Evolutionary conservation across 495 filamentous ascomycete genomes (phyloP).

Genomic region (Tuber melanosporum): DNA sequence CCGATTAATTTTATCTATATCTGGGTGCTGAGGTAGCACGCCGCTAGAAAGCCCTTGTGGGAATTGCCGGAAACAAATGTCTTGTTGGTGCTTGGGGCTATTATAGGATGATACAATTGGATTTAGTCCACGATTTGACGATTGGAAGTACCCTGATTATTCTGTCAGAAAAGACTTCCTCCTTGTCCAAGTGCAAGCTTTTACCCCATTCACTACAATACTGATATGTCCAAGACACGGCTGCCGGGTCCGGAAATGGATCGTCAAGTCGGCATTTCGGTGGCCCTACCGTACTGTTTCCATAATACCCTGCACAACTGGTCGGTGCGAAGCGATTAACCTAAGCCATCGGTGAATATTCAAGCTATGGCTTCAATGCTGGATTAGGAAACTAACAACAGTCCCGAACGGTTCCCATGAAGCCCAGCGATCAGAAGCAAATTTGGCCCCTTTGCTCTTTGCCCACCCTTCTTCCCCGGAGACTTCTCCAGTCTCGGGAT

Average conservation of each 20-base stretch:
- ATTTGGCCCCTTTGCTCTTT: constrained; percentile 36
- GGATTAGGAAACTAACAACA: constrained; percentile 45
- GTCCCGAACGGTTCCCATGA: constrained; percentile 46
- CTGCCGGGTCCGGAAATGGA: constrained; percentile 42
- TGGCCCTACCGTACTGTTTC: constrained; percentile 21
- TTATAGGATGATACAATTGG: constrained; percentile 51
- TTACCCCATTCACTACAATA: constrained; percentile 54
- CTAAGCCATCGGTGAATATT: constrained; percentile 10
- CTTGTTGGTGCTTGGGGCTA: constrained; percentile 49
- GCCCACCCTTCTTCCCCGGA: constrained; percentile 23
- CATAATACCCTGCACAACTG: constrained; percentile 40
- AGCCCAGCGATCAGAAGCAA: constrained; percentile 48
- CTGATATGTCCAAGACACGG: constrained; percentile 56
- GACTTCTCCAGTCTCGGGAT: constrained; percentile 19
- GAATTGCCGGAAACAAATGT: constrained; percentile 52
- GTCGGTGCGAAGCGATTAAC: constrained; percentile 35
- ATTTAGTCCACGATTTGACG: constrained; percentile 46
- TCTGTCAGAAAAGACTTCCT: neutral
- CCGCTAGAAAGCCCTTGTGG: constrained; percentile 47
- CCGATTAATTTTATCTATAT: constrained; percentile 44
- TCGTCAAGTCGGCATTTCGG: constrained; percentile 46
- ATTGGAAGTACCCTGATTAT: constrained; percentile 48
- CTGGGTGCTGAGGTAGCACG: constrained; percentile 47
- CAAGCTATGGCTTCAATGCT: constrained; percentile 17
- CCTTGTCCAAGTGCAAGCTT: neutral